These are phyloP conservation scores for Eimeria acervulina DNA, from an alignment of 169 alveolate species.

Conservation along the genomic window DNA sequence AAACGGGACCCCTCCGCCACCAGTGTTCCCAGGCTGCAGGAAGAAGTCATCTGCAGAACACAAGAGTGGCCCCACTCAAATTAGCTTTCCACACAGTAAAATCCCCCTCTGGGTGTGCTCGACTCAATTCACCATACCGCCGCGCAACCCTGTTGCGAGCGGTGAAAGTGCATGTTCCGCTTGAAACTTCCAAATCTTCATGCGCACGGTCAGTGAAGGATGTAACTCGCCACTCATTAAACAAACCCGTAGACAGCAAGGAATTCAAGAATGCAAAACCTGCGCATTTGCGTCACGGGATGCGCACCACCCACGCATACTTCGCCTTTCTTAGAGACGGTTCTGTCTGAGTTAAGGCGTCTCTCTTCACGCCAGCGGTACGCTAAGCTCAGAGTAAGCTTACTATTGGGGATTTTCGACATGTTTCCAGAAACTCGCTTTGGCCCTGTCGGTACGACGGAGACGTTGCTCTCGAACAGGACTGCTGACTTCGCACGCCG, in stretches of 20 bases:
- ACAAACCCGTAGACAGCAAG: background rate
- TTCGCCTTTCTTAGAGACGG: background rate
- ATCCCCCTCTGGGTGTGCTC: background rate
- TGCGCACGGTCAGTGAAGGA: background rate
- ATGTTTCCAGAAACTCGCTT: slow-evolving; percentile 1
- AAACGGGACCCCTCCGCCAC: background rate
- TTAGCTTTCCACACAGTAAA: background rate
- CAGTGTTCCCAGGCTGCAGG: slow-evolving; percentile 25
- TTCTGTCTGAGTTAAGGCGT: background rate
- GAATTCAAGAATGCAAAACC: background rate
- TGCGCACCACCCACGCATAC: background rate
- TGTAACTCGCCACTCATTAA: background rate
- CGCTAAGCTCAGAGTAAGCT: background rate
- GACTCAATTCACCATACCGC: background rate
- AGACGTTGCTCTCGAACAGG: slow-evolving; percentile 5
- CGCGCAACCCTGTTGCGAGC: slow-evolving; percentile 2
- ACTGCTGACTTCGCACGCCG: background rate
- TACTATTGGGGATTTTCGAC: slow-evolving; percentile 19
- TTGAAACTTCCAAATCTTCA: background rate
- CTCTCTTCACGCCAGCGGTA: background rate
- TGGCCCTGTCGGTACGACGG: background rate
- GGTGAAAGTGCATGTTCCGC: background rate
- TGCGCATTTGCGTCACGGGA: background rate
- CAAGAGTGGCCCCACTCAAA: background rate
- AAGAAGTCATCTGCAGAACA: slow-evolving; percentile 18